These are phyloP conservation scores for Brassica juncea DNA, from an alignment of 345 rosid species.

Conservation along the genomic window DNA sequence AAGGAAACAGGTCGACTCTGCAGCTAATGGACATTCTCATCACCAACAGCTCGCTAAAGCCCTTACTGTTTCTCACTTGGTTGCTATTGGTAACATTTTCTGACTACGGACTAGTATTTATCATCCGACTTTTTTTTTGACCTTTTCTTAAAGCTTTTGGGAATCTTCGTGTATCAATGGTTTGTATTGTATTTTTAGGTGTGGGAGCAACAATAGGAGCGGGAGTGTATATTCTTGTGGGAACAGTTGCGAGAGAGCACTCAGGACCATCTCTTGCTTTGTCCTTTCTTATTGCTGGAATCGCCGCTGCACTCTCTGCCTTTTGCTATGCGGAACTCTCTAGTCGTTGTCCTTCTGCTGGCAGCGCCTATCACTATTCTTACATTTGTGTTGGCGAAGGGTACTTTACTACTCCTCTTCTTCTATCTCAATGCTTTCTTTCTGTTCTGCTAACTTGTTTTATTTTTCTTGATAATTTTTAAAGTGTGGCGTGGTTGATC, in stretches of 20 bases:
- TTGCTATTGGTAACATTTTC: constrained; percentile 67
- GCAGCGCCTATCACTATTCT: constrained; percentile 98
- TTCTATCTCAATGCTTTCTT: neutral
- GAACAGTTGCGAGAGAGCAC: constrained; percentile 98
- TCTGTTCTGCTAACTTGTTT: neutral
- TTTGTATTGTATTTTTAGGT: constrained; percentile 36
- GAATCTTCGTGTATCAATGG: too few species aligned
- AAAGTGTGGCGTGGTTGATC: constrained; percentile 90
- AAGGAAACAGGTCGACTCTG: constrained; percentile 87
- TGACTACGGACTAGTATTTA: neutral
- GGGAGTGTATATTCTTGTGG: constrained; percentile 95
- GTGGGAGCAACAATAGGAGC: constrained; percentile 99
- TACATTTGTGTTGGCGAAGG: constrained; percentile 98
- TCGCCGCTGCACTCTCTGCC: constrained; percentile 93
- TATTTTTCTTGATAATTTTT: neutral
- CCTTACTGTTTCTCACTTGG: constrained; percentile 67
- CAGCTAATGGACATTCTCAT: constrained; percentile 32
- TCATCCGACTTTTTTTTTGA: neutral
- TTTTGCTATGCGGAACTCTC: constrained; percentile 98
- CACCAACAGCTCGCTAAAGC: constrained; percentile 72
- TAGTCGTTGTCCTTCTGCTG: constrained; percentile 98
- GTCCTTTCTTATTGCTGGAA: constrained; percentile 90
- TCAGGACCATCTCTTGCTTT: constrained; percentile 91
- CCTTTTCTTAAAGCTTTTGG: too few species aligned
- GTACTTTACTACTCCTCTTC: constrained; percentile 34